Evolutionary conservation across 306 rosid species (phyloP).

Genomic region (Malus orientalis): DNA sequence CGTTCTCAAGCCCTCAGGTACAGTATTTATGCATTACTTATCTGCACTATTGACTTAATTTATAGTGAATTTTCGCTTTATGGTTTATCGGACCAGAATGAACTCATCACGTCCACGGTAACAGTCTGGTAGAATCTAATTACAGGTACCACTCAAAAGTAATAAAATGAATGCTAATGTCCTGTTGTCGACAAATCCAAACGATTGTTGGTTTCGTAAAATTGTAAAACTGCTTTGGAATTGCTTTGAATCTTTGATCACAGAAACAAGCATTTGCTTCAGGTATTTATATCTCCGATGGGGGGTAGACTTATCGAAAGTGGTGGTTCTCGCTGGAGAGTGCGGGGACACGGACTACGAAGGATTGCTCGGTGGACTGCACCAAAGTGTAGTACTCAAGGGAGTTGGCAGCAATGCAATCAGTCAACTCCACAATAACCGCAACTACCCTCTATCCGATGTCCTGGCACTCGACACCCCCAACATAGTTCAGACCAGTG

Average conservation of each 20-base stretch:
- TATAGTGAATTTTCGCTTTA: background rate
- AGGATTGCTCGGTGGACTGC: constrained; percentile 81
- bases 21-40: background rate
- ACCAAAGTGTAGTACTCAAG: constrained; percentile 69
- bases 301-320: constrained; percentile 88
- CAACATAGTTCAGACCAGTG: constrained; percentile 55
- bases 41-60: background rate
- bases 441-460: constrained; percentile 86
- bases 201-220: background rate
- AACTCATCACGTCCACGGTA: background rate
- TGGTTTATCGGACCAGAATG: background rate
- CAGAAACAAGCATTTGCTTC: constrained; percentile 12
- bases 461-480: constrained; percentile 68
- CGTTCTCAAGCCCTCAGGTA: constrained; percentile 99
- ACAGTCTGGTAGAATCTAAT: background rate
- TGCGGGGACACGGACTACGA: constrained; percentile 96
- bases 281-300: constrained; percentile 93
- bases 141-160: too few relatives aligned
- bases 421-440: constrained; percentile 60
- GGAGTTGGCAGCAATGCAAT: constrained; percentile 68
- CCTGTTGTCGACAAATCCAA: background rate
- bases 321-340: constrained; percentile 92
- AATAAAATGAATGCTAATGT: background rate
- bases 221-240: background rate
- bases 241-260: constrained; percentile 14